phyloP scores from a whole-genome alignment of 495 filamentous ascomycete genomes.

The Cercophora newfieldiana region DNA sequence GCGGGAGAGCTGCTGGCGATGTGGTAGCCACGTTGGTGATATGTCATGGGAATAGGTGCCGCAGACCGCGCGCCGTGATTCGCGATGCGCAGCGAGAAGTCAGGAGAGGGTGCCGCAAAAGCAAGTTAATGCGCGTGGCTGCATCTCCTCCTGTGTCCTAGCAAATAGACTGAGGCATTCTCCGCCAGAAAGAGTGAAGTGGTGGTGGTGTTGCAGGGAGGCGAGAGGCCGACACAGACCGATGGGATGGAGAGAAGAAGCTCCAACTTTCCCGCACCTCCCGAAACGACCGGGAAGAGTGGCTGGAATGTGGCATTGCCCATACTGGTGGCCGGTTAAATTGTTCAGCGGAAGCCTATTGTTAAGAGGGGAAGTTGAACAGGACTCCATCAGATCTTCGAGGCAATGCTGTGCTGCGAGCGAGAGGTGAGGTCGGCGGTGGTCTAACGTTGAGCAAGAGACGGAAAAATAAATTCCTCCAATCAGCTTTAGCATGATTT shows the following conservation, averaged over 20 bases:
- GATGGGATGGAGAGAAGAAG: not conserved
- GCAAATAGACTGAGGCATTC: not conserved
- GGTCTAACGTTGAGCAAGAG: slow-evolving; percentile 5
- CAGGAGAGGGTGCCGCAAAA: slow-evolving; percentile 7
- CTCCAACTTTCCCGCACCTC: not conserved
- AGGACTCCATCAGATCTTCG: not conserved
- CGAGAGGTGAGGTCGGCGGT: not conserved
- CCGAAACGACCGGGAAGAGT: not conserved
- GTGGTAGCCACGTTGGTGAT: slow-evolving; percentile 15
- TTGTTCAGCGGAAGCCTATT: not conserved
- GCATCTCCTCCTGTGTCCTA: not conserved
- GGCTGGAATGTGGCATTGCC: not conserved
- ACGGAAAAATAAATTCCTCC: slow-evolving; percentile 36
- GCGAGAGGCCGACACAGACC: not conserved
- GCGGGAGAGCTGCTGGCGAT: not conserved
- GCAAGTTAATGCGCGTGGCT: slow-evolving; percentile 10
- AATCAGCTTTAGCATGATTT: slow-evolving; percentile 21
- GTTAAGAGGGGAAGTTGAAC: not conserved
- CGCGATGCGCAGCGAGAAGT: slow-evolving; percentile 6
- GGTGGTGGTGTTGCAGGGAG: not conserved
- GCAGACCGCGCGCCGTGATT: slow-evolving; percentile 10
- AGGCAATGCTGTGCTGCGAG: not conserved
- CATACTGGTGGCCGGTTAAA: slow-evolving; percentile 16
- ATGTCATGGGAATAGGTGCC: slow-evolving; percentile 19
- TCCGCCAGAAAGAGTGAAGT: not conserved